These are phyloP conservation scores for Globisporangium middletonii DNA, from an alignment of 352 stramenopile species.

Conservation along the genomic window DNA sequence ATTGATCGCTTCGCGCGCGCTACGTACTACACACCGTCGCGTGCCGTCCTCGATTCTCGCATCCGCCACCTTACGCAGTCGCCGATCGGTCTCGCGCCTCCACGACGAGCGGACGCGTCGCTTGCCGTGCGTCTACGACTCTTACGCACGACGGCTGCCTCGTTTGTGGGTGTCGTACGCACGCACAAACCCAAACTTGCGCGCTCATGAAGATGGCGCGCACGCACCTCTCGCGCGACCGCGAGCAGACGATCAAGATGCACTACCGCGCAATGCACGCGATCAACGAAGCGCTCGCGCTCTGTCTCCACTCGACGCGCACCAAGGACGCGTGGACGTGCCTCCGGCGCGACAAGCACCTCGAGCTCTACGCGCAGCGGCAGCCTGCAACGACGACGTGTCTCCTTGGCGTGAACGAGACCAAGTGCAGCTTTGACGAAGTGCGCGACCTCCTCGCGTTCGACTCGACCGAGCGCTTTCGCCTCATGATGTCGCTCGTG, in stretches of 20 bases:
- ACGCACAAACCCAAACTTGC: no score
- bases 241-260: conserved; percentile 42
- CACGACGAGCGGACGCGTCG: no score
- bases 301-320: conserved; percentile 55
- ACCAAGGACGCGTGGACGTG: conserved; percentile 48
- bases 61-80: no score
- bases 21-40: no score
- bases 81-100: no score
- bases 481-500: conserved; percentile 54
- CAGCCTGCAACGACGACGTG: conserved; percentile 24
- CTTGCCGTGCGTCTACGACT: no score
- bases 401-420: conserved; percentile 58
- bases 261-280: conserved; percentile 59
- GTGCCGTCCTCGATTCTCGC: no score
- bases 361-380: conserved; percentile 52
- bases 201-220: conserved; percentile 15
- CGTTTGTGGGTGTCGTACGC: no score
- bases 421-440: conserved; percentile 52
- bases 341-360: conserved; percentile 40
- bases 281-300: conserved; percentile 43
- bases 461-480: conserved; percentile 48
- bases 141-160: no score
- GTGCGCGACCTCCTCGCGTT: conserved; percentile 49
- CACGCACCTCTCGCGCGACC: conserved; percentile 42
- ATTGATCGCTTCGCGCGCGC: no score